Conservation (phyloP, 768 basidiomycete genomes). For the Boletus barrowsii region DNA sequence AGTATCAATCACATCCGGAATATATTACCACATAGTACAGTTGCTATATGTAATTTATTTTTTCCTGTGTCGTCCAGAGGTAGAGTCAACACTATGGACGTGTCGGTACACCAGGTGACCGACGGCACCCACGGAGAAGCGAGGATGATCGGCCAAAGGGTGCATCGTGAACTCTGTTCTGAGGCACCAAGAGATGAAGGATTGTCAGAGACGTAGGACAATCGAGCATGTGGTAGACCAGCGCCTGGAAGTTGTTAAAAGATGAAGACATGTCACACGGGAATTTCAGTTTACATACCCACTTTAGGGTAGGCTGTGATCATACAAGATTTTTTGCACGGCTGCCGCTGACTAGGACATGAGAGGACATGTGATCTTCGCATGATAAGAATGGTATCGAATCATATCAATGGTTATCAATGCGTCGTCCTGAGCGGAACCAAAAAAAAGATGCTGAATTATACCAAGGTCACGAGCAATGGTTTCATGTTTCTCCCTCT, state of each 20-base stretch:
- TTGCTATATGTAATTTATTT: too few relatives aligned
- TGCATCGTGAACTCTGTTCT: conserved; percentile 48
- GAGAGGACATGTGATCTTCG: too few relatives aligned
- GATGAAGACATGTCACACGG: conserved; percentile 33
- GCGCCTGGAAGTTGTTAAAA: conserved; percentile 67
- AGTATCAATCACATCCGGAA: too few relatives aligned
- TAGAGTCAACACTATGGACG: neutral
- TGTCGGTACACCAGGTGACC: conserved; percentile 68
- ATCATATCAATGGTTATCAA: neutral
- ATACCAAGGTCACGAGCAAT: conserved; percentile 11
- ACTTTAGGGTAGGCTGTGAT: conserved; percentile 47
- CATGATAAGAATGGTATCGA: neutral
- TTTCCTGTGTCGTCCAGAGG: too few relatives aligned
- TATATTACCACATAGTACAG: too few relatives aligned
- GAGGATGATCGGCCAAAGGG: conserved; percentile 61
- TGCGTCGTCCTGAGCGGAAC: too few relatives aligned
- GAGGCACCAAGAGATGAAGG: conserved; percentile 55
- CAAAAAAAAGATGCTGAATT: neutral
- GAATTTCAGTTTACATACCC: conserved; percentile 3
- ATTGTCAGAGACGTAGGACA: conserved; percentile 38
- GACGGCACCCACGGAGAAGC: conserved; percentile 40
- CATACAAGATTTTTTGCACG: neutral
- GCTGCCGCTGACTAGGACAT: too few relatives aligned
- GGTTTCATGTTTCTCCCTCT: neutral
- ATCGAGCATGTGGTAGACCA: conserved; percentile 55